Conservation (phyloP, 1,139 yeast genomes). For the Protomyces inouyei region DNA sequence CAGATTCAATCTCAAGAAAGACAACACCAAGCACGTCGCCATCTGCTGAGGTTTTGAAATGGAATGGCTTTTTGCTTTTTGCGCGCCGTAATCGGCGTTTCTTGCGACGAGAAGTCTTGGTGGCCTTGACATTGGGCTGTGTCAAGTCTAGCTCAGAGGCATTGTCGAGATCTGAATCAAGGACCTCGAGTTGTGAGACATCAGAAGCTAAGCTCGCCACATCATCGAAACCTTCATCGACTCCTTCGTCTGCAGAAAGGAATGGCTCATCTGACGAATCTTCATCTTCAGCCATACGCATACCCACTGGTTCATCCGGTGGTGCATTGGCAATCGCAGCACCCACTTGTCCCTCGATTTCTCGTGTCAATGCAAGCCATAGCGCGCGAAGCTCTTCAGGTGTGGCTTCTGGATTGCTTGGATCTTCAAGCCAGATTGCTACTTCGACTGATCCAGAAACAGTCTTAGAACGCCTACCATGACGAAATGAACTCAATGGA, state of each 20-base stretch:
- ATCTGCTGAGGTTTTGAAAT: constrained; percentile 15
- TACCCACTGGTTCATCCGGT: constrained; percentile 16
- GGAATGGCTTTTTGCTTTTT: constrained; percentile 13
- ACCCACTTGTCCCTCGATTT: constrained; percentile 29
- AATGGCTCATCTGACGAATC: constrained; percentile 3
- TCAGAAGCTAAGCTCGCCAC: neutral
- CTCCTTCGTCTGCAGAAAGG: constrained; percentile 2
- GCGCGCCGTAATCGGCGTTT: constrained; percentile 4
- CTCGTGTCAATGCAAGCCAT: constrained; percentile 30
- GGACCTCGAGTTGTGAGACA: neutral
- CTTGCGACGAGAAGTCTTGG: constrained; percentile 1
- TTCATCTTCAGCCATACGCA: constrained; percentile 22
- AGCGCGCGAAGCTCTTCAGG: constrained; percentile 29
- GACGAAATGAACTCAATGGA: constrained; percentile 46
- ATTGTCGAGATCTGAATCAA: constrained; percentile 19
- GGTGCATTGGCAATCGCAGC: constrained; percentile 1
- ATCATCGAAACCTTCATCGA: neutral
- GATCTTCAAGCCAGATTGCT: constrained; percentile 48
- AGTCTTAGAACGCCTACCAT: constrained; percentile 45
- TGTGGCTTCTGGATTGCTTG: constrained; percentile 33
- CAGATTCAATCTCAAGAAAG: constrained; percentile 68
- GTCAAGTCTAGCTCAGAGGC: neutral
- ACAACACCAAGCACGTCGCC: constrained; percentile 60
- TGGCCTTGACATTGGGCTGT: neutral
- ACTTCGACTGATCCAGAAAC: constrained; percentile 56